Evolutionary conservation across 192 early-diverging fungal species (phyloP), one percentile per base, ranked within the genome.

Genomic region (Dissophora globulifera): DNA sequence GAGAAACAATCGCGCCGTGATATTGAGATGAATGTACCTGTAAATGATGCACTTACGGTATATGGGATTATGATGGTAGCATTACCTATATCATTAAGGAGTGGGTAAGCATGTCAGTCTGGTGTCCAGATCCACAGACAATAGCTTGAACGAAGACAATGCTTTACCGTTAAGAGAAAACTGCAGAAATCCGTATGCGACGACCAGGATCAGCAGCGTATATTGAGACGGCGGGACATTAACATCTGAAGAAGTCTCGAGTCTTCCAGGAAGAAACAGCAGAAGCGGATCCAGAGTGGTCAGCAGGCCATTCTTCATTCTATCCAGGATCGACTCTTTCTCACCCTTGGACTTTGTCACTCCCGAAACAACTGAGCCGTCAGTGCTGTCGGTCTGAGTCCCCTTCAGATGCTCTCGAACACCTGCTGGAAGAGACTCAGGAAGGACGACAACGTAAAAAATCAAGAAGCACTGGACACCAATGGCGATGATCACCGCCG

Each of bases 21-120:
- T n/a, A n/a, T n/a, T n/a, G n/a, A n/a, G n/a, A n/a, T n/a, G n/a
- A n/a, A n/a, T n/a, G n/a, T n/a, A n/a, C n/a, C n/a, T n/a, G n/a
- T n/a, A n/a, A n/a, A n/a, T n/a, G n/a, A n/a, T n/a, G n/a, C n/a
- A 53, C 71, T 17, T 75, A 75, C 71, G 26, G 71, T 66, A 29
- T 66, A 75, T 16, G 71, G 71, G 19, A 75, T 61, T 2, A 75
- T 25, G 7, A 60, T 40, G 42, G 27, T 31, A 1, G 17, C 2
- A 7, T 35, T 46, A 40, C 61, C 59, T 62, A 62, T 41, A n/a
- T n/a, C n/a, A n/a, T n/a, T n/a, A n/a, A n/a, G n/a, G n/a, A n/a
- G n/a, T n/a, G n/a, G n/a, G n/a, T n/a, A n/a, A n/a, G n/a, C n/a
- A n/a, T n/a, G n/a, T n/a, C n/a, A n/a, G n/a, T n/a, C n/a, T n/a